These are phyloP conservation scores for Graphiopsis chlorocephala DNA, from an alignment of 2,329 filamentous ascomycete genomes.

Conservation along the genomic window DNA sequence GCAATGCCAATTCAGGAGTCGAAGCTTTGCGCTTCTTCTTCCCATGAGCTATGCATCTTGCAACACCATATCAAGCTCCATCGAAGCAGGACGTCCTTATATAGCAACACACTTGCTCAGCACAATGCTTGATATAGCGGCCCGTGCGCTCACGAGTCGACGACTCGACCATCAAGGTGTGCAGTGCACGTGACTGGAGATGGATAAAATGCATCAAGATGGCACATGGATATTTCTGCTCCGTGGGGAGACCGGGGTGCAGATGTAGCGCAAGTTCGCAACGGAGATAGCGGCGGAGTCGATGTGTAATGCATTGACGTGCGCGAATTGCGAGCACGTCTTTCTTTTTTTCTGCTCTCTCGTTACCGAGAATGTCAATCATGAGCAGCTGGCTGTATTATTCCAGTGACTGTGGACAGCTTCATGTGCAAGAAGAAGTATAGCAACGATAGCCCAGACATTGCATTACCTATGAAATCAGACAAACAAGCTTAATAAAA, in stretches of 20 bases:
- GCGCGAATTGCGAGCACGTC: neutral
- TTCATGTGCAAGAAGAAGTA: neutral
- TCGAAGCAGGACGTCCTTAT: neutral
- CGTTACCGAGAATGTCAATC: neutral
- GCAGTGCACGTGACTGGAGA: neutral
- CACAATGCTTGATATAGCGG: neutral
- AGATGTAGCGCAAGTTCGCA: neutral
- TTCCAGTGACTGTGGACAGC: neutral
- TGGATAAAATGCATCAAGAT: neutral
- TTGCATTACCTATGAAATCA: neutral
- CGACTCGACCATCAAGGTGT: neutral
- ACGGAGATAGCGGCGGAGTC: neutral
- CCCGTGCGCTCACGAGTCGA: neutral
- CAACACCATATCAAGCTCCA: neutral
- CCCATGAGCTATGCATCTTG: neutral
- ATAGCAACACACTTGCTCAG: neutral
- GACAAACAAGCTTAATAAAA: neutral
- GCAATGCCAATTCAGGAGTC: neutral
- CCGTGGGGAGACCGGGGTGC: conserved; percentile 3
- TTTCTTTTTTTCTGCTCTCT: neutral
- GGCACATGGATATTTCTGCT: neutral
- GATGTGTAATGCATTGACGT: conserved; percentile 5
- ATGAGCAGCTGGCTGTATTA: neutral
- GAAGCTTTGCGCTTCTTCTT: neutral
- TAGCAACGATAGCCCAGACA: neutral